A percentile compares a stretch with the other conserved stretches of the same genome.
These are phyloP conservation scores for Neurospora terricola DNA, from an alignment of 495 filamentous ascomycete species.

Conservation along the genomic window DNA sequence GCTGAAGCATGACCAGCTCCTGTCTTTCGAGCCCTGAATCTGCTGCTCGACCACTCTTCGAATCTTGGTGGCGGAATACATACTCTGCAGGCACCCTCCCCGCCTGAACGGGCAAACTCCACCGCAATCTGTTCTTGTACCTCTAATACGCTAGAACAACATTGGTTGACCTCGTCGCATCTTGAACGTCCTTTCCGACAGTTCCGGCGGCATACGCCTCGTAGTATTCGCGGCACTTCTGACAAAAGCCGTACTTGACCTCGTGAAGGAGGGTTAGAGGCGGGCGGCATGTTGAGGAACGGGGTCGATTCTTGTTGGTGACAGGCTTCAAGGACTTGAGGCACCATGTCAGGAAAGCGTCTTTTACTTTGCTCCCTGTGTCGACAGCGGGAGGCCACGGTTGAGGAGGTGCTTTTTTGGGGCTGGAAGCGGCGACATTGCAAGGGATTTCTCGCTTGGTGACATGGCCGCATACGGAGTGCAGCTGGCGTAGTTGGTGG, in stretches of 20 bases:
- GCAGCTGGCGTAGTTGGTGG: not conserved
- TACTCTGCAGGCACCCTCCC: not conserved
- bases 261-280: not conserved
- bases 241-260: not conserved
- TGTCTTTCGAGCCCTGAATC: not conserved
- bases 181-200: not conserved
- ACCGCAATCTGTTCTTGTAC: not conserved
- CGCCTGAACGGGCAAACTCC: not conserved
- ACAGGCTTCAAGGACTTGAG: not conserved
- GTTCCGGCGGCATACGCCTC: not conserved
- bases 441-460: not conserved
- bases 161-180: not conserved
- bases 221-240: not conserved
- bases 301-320: not conserved
- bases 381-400: not conserved
- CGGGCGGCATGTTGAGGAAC: not conserved
- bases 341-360: not conserved
- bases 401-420: fast-evolving
- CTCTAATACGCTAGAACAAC: not conserved
- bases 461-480: not conserved
- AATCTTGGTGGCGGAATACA: not conserved
- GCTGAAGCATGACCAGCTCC: not conserved
- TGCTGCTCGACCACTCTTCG: not conserved
- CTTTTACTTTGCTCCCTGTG: not conserved
- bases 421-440: fast-evolving